Conservation (phyloP, 139 green algal species). For the Chlamydomonas schloesseri region DNA sequence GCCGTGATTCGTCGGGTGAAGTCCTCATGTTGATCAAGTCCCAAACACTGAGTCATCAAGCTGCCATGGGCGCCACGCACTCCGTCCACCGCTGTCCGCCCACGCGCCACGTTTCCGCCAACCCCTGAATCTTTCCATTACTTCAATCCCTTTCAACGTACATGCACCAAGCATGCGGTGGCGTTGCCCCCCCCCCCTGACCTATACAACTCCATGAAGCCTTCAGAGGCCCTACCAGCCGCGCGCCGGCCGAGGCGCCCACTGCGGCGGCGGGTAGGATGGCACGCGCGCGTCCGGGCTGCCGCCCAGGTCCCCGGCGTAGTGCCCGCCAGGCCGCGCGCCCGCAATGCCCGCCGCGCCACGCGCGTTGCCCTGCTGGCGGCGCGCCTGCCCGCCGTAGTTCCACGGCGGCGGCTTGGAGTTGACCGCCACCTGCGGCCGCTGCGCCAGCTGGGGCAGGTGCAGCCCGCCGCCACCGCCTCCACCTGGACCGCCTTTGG, state of each 20-base stretch:
- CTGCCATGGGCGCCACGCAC: no score
- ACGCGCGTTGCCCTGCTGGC: background rate
- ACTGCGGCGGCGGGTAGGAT: slow-evolving; percentile 35
- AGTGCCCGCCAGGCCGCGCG: background rate
- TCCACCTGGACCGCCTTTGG: background rate
- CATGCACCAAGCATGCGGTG: no score
- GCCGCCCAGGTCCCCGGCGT: background rate
- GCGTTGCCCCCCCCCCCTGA: no score
- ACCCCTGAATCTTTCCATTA: no score
- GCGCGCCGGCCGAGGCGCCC: slow-evolving; percentile 13
- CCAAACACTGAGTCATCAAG: no score
- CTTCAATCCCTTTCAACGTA: no score
- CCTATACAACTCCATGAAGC: no score
- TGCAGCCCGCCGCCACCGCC: slow-evolving; percentile 12
- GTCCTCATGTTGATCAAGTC: no score
- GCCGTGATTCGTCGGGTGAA: no score
- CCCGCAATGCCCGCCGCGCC: background rate
- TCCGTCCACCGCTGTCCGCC: no score
- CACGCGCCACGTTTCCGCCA: no score
- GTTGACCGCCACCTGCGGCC: background rate
- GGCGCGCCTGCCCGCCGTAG: slow-evolving; percentile 14
- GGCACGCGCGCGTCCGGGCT: background rate
- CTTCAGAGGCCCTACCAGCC: no score
- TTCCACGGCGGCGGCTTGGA: slow-evolving; percentile 34
- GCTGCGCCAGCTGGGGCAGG: background rate